phyloP scores from a whole-genome alignment of 345 rosid genomes.

The Camelina hispida region DNA sequence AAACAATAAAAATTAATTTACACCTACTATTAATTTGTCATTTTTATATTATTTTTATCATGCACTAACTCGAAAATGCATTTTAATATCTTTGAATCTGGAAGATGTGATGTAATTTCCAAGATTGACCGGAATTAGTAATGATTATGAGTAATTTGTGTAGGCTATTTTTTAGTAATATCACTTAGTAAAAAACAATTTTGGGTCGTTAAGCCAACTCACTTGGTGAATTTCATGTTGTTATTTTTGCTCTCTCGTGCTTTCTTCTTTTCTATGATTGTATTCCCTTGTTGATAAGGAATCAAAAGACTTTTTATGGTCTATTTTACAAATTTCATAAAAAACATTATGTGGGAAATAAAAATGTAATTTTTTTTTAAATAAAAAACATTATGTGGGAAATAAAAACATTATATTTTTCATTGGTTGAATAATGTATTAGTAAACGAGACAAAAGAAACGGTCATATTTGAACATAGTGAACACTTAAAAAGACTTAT shows the following conservation, averaged over 20 bases:
- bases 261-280: background rate
- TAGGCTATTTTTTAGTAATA: background rate
- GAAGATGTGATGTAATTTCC: constrained; percentile 18
- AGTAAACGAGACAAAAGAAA: background rate
- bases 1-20: background rate
- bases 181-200: background rate
- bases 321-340: background rate
- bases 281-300: background rate
- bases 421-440: too few species aligned
- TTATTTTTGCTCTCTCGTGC: background rate
- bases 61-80: background rate
- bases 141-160: background rate
- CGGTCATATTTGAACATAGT: constrained; percentile 6
- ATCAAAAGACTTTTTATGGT: background rate
- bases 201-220: background rate
- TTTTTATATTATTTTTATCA: too few species aligned
- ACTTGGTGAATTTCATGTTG: background rate
- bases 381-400: background rate
- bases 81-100: background rate
- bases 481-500: background rate
- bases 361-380: too few species aligned
- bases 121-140: constrained; percentile 10
- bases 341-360: background rate
- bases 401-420: too few species aligned
- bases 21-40: too few species aligned